Base-by-base conservation (phyloP, 305 asterid species). In the Coffea humblotiana region DNA sequence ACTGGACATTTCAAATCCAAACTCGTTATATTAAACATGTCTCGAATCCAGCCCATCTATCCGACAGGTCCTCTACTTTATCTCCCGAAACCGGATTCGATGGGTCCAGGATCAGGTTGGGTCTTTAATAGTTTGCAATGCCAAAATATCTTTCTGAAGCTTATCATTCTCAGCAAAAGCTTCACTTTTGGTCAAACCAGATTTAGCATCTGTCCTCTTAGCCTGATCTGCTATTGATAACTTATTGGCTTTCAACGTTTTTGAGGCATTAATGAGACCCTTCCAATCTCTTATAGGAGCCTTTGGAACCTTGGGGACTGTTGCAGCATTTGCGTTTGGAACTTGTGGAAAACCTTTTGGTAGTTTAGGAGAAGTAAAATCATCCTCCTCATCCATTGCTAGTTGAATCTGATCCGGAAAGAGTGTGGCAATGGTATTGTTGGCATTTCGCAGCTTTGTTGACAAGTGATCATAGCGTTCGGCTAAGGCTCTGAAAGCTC, bases 331-430 rank as follows among this genome's bases (percentile, higher is more conserved):
- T 37, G 67, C 78, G 2, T 76, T 27, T 0, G 88, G 85, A 35
- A 81, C 71, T 54, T 83, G 89, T 1, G 72, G 77, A 14, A 67
- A 6, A 35, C 70, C 82, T 48, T 85, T 87, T 1, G 89, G 84
- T 6, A 56, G 18, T 79, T 78, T 87, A 3, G 84, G 86, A 54
- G 79, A 12, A 61, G 69, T 82, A 32, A 65, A 67, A 0, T 89
- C 97, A 1, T 93, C 97, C 8, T 92, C 96, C 0, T 92, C 95
- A 0, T 91, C 99, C 90, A 91, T 90, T 3, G 77, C 82, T 13
- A 92, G 72, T 64, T 86, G 97, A 18, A 91, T 90, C 74, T 94
- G 97, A n/a, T 96, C 99, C 0, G 99, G 99, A 66, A 89, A 92
- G 10, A 94, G 89, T 7, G 90, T 86, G 3, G 98, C 99, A 10